Conservation (phyloP, 371 early-diverging fungal species). For the Lichtheimia ramosa region DNA sequence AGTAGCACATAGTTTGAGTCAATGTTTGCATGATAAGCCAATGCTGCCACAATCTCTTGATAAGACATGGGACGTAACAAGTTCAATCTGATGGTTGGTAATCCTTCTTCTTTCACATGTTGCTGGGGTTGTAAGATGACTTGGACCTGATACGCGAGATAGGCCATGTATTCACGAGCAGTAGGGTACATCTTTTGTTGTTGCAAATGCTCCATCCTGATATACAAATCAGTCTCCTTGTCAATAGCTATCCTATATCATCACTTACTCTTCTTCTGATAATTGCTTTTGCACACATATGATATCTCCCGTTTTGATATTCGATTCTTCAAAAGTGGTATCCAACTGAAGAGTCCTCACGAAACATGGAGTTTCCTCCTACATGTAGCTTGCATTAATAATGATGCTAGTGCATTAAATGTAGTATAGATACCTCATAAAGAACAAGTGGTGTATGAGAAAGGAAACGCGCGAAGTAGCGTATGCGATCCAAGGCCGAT, state of each 20-base stretch:
- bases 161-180: constrained; percentile 75
- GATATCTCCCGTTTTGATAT: constrained; percentile 91
- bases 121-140: constrained; percentile 69
- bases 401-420: no score
- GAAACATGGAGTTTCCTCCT: no score
- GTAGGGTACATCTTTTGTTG: constrained; percentile 32
- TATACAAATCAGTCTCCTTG: background rate
- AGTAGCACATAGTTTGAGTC: constrained; percentile 38
- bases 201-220: background rate
- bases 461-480: constrained; percentile 56
- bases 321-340: constrained; percentile 68
- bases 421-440: constrained; percentile 58
- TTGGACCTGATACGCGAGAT: constrained; percentile 61
- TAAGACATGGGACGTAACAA: constrained; percentile 24
- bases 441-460: constrained; percentile 55
- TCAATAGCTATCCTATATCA: no score
- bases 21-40: constrained; percentile 14
- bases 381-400: no score
- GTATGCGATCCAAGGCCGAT: constrained; percentile 53
- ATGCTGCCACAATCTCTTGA: constrained; percentile 19
- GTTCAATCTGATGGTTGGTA: constrained; percentile 16
- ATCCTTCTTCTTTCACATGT: constrained; percentile 20
- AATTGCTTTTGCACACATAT: constrained; percentile 75
- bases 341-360: constrained; percentile 45
- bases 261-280: constrained; percentile 59